Conservation (phyloP, 139 green algal species). For the Pycnococcus provasolii region DNA sequence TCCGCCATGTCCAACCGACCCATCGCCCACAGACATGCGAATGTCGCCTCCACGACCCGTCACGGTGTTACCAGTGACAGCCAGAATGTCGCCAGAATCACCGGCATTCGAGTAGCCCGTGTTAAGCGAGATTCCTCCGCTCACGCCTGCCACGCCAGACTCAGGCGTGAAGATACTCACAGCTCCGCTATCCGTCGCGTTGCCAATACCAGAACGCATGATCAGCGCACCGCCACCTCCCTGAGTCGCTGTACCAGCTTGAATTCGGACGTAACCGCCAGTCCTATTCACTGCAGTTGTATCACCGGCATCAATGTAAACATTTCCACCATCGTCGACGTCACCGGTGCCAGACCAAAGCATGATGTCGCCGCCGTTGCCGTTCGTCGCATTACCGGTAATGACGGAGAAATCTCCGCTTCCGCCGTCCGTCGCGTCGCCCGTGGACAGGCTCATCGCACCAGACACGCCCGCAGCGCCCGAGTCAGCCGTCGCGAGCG, state of each 20-base stretch:
- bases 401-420: slow-evolving; percentile 9
- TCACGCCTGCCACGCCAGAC: slow-evolving; percentile 2
- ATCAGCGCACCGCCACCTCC: slow-evolving; percentile 19
- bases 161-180: slow-evolving; percentile 1
- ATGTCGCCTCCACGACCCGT: not conserved
- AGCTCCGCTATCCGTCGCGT: slow-evolving; percentile 11
- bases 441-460: slow-evolving; percentile 4
- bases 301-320: slow-evolving; percentile 10
- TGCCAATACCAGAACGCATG: slow-evolving; percentile 8
- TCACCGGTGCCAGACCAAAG: slow-evolving; percentile 2
- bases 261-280: slow-evolving; percentile 12
- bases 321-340: slow-evolving; percentile 5
- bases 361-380: slow-evolving; percentile 17
- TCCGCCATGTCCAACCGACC: slow-evolving; percentile 7
- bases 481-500: slow-evolving; percentile 6
- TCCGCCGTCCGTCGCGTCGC: slow-evolving; percentile 5
- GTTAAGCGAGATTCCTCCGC: not conserved
- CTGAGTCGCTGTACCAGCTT: slow-evolving; percentile 3
- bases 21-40: not conserved
- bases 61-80: slow-evolving; percentile 5
- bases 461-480: slow-evolving; percentile 12
- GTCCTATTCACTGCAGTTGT: not conserved
- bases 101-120: not conserved
- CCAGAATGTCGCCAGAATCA: not conserved
- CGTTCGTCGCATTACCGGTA: slow-evolving; percentile 10